Conservation (phyloP, 768 basidiomycete species). For the Amanita muscaria region DNA sequence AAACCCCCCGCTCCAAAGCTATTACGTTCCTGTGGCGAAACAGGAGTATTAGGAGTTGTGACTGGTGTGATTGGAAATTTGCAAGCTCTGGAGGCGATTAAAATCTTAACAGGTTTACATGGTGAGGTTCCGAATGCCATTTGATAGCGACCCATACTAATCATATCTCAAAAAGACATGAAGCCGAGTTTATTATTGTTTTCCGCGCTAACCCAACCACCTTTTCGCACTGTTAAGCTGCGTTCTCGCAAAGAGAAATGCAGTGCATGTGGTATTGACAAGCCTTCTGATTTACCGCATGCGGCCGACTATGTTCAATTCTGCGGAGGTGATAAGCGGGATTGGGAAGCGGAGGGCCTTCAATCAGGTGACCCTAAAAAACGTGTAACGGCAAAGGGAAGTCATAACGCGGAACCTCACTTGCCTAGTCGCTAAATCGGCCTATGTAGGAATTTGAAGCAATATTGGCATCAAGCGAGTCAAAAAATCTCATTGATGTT, state of each 20-base stretch:
- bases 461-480: slow-evolving; percentile 7
- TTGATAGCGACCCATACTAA: neutral
- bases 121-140: slow-evolving; percentile 27
- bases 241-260: slow-evolving; percentile 64
- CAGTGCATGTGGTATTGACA: slow-evolving; percentile 56
- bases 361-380: slow-evolving; percentile 28
- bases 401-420: neutral
- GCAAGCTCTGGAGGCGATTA: slow-evolving; percentile 86
- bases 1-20: slow-evolving; percentile 57
- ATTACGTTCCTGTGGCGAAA: slow-evolving; percentile 76
- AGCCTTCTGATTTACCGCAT: slow-evolving; percentile 37
- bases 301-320: slow-evolving; percentile 77
- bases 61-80: slow-evolving; percentile 85
- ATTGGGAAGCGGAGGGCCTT: slow-evolving; percentile 55
- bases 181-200: slow-evolving; percentile 64
- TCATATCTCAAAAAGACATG: slow-evolving; percentile 36
- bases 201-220: slow-evolving; percentile 57
- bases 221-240: slow-evolving; percentile 81
- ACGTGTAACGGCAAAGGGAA: slow-evolving; percentile 39
- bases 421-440: neutral
- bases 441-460: slow-evolving; percentile 15
- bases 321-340: slow-evolving; percentile 66
- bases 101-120: slow-evolving; percentile 60
- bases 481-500: slow-evolving; percentile 58
- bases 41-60: slow-evolving; percentile 81